These are phyloP conservation scores for Arxiozyma bovina DNA, from an alignment of 1,139 yeast genomes.

Conservation along the genomic window DNA sequence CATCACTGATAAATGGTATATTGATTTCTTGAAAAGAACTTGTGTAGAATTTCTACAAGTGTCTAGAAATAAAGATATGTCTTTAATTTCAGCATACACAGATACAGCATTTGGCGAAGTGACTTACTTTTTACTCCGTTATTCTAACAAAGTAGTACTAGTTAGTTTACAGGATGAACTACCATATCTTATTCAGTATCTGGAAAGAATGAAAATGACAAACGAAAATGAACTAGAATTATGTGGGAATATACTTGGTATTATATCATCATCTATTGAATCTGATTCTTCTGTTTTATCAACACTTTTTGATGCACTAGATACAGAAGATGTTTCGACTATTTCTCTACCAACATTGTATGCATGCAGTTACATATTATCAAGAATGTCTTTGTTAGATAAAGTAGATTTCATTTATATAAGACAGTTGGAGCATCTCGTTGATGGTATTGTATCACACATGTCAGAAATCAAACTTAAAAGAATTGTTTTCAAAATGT, in stretches of 20 bases:
- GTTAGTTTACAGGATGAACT: conserved; percentile 14
- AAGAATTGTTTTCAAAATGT: conserved; percentile 37
- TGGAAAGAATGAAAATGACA: conserved; percentile 19
- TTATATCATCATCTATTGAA: conserved; percentile 39
- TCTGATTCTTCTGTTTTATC: conserved; percentile 16
- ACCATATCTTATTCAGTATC: conserved; percentile 17
- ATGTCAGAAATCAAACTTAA: conserved; percentile 7
- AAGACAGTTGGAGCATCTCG: conserved; percentile 1
- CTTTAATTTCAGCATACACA: conserved; percentile 14
- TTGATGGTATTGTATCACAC: not conserved
- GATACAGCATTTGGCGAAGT: conserved; percentile 26
- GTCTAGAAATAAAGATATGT: conserved; percentile 9
- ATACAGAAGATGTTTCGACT: not conserved
- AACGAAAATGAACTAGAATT: conserved; percentile 24
- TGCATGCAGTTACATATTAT: conserved; percentile 41
- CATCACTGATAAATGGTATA: conserved; percentile 15
- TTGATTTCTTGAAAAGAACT: conserved; percentile 25
- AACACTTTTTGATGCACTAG: not conserved
- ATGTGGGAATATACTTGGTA: conserved; percentile 39
- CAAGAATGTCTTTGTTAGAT: conserved; percentile 41
- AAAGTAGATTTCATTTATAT: not conserved
- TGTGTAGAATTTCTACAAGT: conserved; percentile 34
- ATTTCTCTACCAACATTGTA: conserved; percentile 28
- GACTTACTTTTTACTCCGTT: conserved; percentile 24
- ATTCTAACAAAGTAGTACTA: conserved; percentile 26